Base-by-base conservation (phyloP, 768 basidiomycete species). In the Phylloporus arenicola region DNA sequence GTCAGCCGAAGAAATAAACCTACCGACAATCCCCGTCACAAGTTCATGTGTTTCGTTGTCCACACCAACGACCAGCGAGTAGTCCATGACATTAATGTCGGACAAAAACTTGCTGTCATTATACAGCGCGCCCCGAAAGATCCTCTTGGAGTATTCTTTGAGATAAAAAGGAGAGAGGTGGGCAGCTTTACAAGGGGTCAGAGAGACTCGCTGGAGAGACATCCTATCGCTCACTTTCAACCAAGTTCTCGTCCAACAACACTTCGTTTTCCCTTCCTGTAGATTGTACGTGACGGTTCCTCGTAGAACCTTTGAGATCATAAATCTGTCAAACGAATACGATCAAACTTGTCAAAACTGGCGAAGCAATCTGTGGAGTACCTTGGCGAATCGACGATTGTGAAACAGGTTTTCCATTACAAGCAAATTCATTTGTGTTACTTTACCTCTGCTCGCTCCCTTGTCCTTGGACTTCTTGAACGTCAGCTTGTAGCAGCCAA, bases 331-430 rank as follows among this genome's bases (percentile, higher is more conserved):
- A 0, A 34, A 13, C 22, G 17, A 29, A 30, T 16, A 20, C 3
- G 31, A n/a, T 57, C 39, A 55, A 50, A 40, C 29, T 34, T n/a
- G 45, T 19, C 38, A 27, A 38, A 34, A 27, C 40, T 4, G 30
- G 9, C 10, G 2, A 50, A n/a, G 43, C 6, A 30, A 10, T 5
- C 7, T 51, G 48, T 16, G 16, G 33, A 54, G n/a, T 60, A 90
- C 92, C 77, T 87, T 91, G 3, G 86, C 83, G 61, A 97, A 95
- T 11, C 86, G 81, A 48, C 90, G 80, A 55, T 94, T 90, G 66
- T 96, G 94, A 64, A 97, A 96, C 10, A 95, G 73, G 60, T 94
- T 99, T 70, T 99, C 96, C 95, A 97, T 98, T 43, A 99, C 90
- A 33, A 98, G 72, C 19, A 99, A 74, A 61, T 96, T 96, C 90